Conservation (phyloP, 176 grass and related monocot genomes). For the Pharus latifolius region DNA sequence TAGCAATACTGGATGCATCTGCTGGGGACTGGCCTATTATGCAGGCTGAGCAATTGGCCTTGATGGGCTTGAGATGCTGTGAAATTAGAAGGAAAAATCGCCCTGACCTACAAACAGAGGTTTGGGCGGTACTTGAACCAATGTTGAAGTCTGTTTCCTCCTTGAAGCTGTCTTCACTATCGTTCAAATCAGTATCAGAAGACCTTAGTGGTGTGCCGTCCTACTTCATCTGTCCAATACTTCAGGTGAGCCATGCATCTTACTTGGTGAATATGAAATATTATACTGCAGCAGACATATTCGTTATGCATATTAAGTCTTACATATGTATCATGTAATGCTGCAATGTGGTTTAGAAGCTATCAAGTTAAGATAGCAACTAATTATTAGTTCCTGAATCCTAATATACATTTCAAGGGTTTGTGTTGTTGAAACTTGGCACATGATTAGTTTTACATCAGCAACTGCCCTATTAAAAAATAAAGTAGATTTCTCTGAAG, state of each 20-base stretch:
- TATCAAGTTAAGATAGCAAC: too few species aligned
- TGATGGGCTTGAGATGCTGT: constrained; percentile 45
- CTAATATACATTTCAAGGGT: neutral
- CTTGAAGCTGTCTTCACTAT: constrained; percentile 13
- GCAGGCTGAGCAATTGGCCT: constrained; percentile 49
- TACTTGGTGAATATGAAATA: neutral
- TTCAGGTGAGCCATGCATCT: constrained; percentile 26
- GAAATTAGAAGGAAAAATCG: constrained; percentile 57
- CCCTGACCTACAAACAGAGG: constrained; percentile 43
- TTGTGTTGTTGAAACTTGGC: neutral
- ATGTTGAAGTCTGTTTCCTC: constrained; percentile 27
- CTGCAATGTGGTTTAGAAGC: too few species aligned
- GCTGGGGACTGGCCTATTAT: constrained; percentile 48
- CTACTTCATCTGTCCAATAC: constrained; percentile 66
- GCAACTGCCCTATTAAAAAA: too few species aligned
- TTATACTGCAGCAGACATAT: neutral
- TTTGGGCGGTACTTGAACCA: constrained; percentile 49
- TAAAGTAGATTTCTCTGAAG: too few species aligned
- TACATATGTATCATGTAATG: neutral
- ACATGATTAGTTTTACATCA: neutral
- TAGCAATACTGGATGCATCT: constrained; percentile 54
- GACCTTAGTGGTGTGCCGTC: constrained; percentile 41
- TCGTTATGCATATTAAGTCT: neutral
- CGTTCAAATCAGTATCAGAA: constrained; percentile 43
- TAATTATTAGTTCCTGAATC: neutral